These are phyloP conservation scores for Gnaphalium uliginosum DNA, from an alignment of 129 eudicot species.

Conservation along the genomic window DNA sequence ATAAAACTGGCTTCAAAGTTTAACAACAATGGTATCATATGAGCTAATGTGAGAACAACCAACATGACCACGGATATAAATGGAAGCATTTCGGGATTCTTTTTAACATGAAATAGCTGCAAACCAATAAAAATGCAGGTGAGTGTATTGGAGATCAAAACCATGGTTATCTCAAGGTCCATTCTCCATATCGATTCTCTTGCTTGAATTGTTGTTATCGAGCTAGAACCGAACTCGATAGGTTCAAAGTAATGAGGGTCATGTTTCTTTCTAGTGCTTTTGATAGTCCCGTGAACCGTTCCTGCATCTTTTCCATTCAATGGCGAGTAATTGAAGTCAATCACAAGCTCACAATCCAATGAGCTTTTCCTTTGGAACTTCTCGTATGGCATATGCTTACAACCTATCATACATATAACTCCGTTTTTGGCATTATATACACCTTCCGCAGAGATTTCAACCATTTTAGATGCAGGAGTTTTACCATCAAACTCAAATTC, in stretches of 20 bases:
- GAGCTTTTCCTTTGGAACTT: conserved; percentile 38
- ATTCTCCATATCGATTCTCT: conserved; percentile 73
- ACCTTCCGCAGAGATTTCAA: conserved; percentile 83
- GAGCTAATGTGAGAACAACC: conserved; percentile 61
- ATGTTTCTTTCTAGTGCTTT: conserved; percentile 58
- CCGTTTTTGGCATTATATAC: conserved; percentile 60
- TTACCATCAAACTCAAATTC: conserved; percentile 55
- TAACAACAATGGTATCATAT: conserved; percentile 71
- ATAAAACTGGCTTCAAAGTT: conserved; percentile 85
- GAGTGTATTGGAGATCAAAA: conserved; percentile 78
- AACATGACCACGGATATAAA: conserved; percentile 71
- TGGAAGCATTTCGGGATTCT: conserved; percentile 58
- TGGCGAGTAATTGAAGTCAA: conserved; percentile 57
- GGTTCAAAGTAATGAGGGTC: conserved; percentile 74
- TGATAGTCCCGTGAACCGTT: conserved; percentile 57
- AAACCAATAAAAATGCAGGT: conserved; percentile 66
- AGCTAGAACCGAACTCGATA: conserved; percentile 50
- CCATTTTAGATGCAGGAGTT: conserved; percentile 18
- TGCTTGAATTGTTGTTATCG: conserved; percentile 58
- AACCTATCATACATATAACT: conserved; percentile 78
- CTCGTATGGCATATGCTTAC: conserved; percentile 46
- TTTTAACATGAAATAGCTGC: conserved; percentile 70
- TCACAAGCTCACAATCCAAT: conserved; percentile 69
- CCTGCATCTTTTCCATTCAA: conserved; percentile 38
- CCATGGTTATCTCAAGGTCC: conserved; percentile 94